Evolutionary conservation across 495 filamentous ascomycete species (phyloP).

Genomic region (Neurospora intermedia): DNA sequence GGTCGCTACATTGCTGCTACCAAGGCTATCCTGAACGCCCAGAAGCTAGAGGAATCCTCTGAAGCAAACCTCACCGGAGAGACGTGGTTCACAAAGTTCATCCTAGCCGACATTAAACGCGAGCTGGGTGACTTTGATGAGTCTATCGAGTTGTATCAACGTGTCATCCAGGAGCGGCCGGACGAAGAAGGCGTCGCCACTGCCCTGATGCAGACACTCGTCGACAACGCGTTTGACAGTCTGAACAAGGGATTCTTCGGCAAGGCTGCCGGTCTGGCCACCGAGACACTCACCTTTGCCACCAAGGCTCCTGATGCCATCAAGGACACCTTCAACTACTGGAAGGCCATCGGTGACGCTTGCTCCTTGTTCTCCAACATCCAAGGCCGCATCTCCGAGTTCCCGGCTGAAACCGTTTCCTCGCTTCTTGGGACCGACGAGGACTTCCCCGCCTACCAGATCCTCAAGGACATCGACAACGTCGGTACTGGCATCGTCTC

Average conservation of each 20-base stretch:
- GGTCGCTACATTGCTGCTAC: constrained; percentile 84
- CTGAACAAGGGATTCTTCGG: constrained; percentile 77
- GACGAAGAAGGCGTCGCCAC: constrained; percentile 78
- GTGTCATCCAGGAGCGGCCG: constrained; percentile 53
- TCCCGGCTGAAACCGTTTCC: constrained; percentile 46
- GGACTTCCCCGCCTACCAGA: constrained; percentile 43
- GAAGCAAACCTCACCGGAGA: constrained; percentile 38
- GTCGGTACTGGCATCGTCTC: constrained; percentile 43
- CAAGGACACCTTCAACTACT: constrained; percentile 77
- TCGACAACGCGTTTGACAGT: constrained; percentile 68
- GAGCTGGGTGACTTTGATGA: constrained; percentile 84
- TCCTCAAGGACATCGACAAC: constrained; percentile 60
- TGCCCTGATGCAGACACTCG: constrained; percentile 73
- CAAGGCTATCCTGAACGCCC: constrained; percentile 80
- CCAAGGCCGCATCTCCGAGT: constrained; percentile 46
- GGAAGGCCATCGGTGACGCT: constrained; percentile 89
- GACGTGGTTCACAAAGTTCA: constrained; percentile 90
- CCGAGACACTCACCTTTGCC: constrained; percentile 25
- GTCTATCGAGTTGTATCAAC: constrained; percentile 63
- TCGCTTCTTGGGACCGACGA: constrained; percentile 44
- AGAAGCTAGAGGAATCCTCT: constrained; percentile 50
- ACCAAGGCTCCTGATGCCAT: constrained; percentile 23
- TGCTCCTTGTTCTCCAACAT: constrained; percentile 73
- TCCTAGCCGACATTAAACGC: constrained; percentile 90
- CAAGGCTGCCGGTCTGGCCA: constrained; percentile 57